Conservation (phyloP, 2,329 filamentous ascomycete species). For the Leptographium radiaticola region DNA sequence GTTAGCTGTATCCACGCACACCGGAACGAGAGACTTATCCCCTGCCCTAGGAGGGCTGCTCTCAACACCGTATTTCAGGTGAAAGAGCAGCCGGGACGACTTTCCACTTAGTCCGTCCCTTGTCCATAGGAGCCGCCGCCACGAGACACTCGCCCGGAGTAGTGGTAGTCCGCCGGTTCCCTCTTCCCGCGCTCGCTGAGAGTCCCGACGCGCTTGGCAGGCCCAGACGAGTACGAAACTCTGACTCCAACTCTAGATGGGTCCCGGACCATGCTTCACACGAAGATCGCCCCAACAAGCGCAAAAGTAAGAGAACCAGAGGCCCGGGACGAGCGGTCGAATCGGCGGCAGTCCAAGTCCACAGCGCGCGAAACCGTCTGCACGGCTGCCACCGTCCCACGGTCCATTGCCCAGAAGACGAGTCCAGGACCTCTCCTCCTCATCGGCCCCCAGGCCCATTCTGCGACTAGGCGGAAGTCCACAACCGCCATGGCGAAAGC, state of each 20-base stretch:
- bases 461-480: constrained; percentile 4
- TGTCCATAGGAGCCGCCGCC: constrained; percentile 11
- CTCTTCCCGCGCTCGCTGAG: not conserved
- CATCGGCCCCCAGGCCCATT: constrained; percentile 4
- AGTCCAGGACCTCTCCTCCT: not conserved
- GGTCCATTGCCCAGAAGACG: too few species aligned
- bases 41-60: constrained; percentile 30
- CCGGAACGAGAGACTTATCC: constrained; percentile 31
- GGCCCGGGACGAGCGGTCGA: constrained; percentile 3
- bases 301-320: not conserved
- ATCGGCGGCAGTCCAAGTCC: not conserved
- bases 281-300: constrained; percentile 6
- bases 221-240: constrained; percentile 76
- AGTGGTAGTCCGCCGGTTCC: constrained; percentile 8
- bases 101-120: constrained; percentile 24
- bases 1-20: not conserved
- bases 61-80: constrained; percentile 34
- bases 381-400: not conserved
- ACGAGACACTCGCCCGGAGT: not conserved
- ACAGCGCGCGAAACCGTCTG: not conserved
- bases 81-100: constrained; percentile 35
- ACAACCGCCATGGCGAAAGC: constrained; percentile 3
- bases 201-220: constrained; percentile 7
- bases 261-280: constrained; percentile 42
- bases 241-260: constrained; percentile 91